Evolutionary conservation across 164 flowering plant genomes (phyloP).

Genomic region (Magnolia officinalis): DNA sequence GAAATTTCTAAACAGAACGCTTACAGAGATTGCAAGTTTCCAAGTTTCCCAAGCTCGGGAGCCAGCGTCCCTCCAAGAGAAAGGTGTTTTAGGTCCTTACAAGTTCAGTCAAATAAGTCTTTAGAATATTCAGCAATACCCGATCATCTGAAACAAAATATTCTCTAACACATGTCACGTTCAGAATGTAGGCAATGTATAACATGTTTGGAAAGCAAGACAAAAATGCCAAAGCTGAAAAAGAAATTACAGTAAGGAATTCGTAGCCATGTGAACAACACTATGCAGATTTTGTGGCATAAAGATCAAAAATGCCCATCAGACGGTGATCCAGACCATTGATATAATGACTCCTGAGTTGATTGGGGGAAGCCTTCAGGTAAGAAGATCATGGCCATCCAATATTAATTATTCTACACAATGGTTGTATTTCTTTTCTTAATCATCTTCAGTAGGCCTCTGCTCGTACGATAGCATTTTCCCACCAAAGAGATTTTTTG

Average conservation of each 20-base stretch:
- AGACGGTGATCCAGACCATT: neutral
- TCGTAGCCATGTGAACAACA: neutral
- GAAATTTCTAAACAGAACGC: conserved; percentile 11
- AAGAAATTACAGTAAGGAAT: neutral
- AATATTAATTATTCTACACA: no score
- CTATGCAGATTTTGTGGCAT: neutral
- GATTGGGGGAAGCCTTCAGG: no score
- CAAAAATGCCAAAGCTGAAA: neutral
- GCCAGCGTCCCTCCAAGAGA: conserved; percentile 61
- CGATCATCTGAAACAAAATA: neutral
- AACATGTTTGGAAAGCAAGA: neutral
- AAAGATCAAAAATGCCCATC: neutral
- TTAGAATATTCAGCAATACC: conserved; percentile 2
- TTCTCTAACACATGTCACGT: neutral
- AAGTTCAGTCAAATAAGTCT: conserved; percentile 6
- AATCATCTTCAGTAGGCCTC: no score
- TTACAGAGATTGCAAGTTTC: conserved; percentile 66
- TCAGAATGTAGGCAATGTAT: neutral
- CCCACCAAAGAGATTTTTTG: no score
- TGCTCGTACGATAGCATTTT: no score
- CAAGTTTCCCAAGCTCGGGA: conserved; percentile 69
- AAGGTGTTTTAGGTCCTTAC: conserved; percentile 55
- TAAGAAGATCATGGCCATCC: no score
- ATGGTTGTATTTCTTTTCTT: no score
- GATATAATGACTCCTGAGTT: no score